Evolutionary conservation across 1,284 basidiomycete species (phyloP).

Genomic region (Austroboletus olivaceoglutinosus): DNA sequence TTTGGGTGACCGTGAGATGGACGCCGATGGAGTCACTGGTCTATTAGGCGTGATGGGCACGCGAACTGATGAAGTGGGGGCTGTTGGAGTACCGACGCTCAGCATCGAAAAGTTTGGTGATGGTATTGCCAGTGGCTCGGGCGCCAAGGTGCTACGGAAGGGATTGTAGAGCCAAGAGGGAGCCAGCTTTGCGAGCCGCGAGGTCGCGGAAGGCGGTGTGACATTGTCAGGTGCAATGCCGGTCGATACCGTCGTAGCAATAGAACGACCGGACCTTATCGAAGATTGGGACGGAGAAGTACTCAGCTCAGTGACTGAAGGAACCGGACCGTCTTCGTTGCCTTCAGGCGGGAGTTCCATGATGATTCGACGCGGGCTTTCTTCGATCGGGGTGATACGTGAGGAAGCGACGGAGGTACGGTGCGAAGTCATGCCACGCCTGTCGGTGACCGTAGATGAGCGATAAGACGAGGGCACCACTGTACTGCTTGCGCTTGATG

Average conservation of each 20-base stretch:
- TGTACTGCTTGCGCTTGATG: conserved; percentile 37
- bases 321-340: conserved; percentile 34
- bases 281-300: conserved; percentile 74
- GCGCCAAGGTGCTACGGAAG: conserved; percentile 56
- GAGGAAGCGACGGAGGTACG: conserved; percentile 44
- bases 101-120: conserved; percentile 40
- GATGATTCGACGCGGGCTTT: conserved; percentile 55
- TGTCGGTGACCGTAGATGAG: conserved; percentile 32
- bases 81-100: conserved; percentile 26
- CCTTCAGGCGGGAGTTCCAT: conserved; percentile 50
- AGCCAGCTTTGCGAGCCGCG: conserved; percentile 57
- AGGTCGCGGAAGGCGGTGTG: conserved; percentile 27
- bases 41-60: conserved; percentile 30
- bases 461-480: conserved; percentile 37
- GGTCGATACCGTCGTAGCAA: conserved; percentile 33
- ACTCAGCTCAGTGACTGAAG: conserved; percentile 36
- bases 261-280: conserved; percentile 47
- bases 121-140: conserved; percentile 60
- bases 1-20: conserved; percentile 39
- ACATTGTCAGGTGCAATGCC: conserved; percentile 6
- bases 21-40: conserved; percentile 29
- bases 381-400: conserved; percentile 62
- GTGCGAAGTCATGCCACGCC: conserved; percentile 39
- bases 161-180: conserved; percentile 75
- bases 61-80: conserved; percentile 31